Evolutionary conservation across 2,329 filamentous ascomycete genomes (phyloP), one percentile per base, ranked within the genome.

Genomic region (Aaosphaeria pasadenensis): DNA sequence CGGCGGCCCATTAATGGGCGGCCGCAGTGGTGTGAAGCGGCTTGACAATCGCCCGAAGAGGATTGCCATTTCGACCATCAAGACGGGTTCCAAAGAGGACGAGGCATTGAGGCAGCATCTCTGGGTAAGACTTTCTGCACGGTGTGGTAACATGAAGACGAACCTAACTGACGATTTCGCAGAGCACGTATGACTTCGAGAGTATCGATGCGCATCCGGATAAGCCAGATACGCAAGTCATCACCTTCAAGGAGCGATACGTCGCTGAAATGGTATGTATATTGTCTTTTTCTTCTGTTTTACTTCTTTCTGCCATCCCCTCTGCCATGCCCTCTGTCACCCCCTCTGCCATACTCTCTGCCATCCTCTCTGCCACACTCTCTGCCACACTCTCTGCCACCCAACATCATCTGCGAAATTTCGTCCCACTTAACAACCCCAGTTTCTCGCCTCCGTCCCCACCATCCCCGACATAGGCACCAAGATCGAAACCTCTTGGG

Each of bases 31-130:
- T 56, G 79, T 82, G 11, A 74, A 78, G 56, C 85, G 86, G 13
- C 76, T 94, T 24, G 89, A 94, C 61, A 91, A 91, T 64, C 78
- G 89, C 40, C 85, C 89, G 0, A 87, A 81, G 64, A 84, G 79
- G 52, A 74, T 94, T 7, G 78, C 80, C 5, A 71, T 92, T 28
- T 76, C 77, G 6, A 86, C 83, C 3, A 78, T 83, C 7, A 83
- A 84, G 67, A 84, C 86, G 61, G 83, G 84, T 4, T 76, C 76
- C 11, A 41, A 45, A 11, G 82, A 82, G 59, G 85, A 91, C 54
- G 88, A 91, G 68, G 77, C 78, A 30, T 73, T 92, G 39, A 77
- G 87, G 52, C 85, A 89, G 59, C 86, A 87, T 67, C 78, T 92
- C 24, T 75, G 89, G 35, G 67, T 69, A 54, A 52, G 33, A 36